phyloP scores from a whole-genome alignment of 2,329 filamentous ascomycete species.

The Scedosporium minutisporum region DNA sequence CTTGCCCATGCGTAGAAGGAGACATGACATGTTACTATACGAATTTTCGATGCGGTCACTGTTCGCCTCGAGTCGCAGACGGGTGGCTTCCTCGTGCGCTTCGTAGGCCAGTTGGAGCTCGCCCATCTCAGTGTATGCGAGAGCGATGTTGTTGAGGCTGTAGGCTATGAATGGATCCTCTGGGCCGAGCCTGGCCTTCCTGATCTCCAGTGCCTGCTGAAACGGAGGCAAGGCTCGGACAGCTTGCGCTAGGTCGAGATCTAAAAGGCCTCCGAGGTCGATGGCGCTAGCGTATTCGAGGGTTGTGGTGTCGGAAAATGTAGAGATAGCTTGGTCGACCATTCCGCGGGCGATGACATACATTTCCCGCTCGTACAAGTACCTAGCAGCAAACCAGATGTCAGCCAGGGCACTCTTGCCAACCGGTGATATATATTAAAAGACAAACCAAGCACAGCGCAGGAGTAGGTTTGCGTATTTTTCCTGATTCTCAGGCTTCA shows the following conservation, averaged over 20 bases:
- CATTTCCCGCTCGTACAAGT: conserved; percentile 21
- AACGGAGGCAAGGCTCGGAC: conserved; percentile 15
- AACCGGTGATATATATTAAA: not conserved
- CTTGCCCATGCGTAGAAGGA: conserved; percentile 22
- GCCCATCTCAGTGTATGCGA: conserved; percentile 23
- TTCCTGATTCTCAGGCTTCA: conserved; percentile 6
- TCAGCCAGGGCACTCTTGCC: too few relatives aligned
- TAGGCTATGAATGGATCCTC: conserved; percentile 19
- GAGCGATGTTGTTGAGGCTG: conserved; percentile 21
- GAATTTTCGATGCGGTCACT: conserved; percentile 25
- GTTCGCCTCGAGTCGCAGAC: conserved; percentile 18
- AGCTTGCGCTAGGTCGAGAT: conserved; percentile 18
- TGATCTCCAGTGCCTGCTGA: conserved; percentile 15
- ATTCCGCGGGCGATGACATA: conserved; percentile 16
- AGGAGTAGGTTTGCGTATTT: conserved; percentile 17
- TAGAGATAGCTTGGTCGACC: conserved; percentile 14
- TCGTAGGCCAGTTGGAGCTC: conserved; percentile 18
- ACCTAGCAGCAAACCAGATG: conserved; percentile 12
- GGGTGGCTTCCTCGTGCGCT: conserved; percentile 19
- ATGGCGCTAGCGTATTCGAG: conserved; percentile 19
- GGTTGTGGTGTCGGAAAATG: conserved; percentile 15
- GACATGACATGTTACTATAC: conserved; percentile 26
- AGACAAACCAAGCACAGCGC: conserved; percentile 14
- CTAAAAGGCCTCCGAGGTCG: conserved; percentile 20
- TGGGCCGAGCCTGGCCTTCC: conserved; percentile 12